These are phyloP conservation scores for Cladobotryum mycophilum DNA, from an alignment of 2,329 filamentous ascomycete genomes.

Conservation along the genomic window DNA sequence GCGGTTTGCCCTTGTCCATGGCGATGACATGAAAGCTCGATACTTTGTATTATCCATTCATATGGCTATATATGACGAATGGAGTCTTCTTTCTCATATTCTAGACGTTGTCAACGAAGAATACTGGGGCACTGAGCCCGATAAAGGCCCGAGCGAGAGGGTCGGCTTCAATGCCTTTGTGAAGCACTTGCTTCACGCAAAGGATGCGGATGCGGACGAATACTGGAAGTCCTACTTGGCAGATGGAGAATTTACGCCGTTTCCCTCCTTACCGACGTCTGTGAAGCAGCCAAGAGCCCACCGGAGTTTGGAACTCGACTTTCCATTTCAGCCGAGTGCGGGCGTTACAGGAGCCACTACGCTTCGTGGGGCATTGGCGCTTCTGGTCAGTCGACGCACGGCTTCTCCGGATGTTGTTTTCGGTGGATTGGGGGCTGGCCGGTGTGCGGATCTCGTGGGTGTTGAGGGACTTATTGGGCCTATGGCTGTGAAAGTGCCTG, in stretches of 20 bases:
- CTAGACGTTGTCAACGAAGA: constrained; percentile 22
- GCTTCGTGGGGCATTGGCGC: constrained; percentile 39
- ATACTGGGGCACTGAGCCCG: background rate
- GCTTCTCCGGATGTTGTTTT: constrained; percentile 34
- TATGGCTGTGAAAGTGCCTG: constrained; percentile 36
- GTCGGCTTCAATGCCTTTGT: constrained; percentile 38
- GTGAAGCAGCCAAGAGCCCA: background rate
- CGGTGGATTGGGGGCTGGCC: constrained; percentile 37
- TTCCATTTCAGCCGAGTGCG: background rate
- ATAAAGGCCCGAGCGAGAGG: background rate
- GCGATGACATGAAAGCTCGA: constrained; percentile 30
- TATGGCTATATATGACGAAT: constrained; percentile 44
- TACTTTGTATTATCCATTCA: constrained; percentile 34
- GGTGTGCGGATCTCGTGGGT: constrained; percentile 17
- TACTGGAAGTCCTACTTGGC: background rate
- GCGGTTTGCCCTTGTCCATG: constrained; percentile 33
- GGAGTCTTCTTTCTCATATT: constrained; percentile 29
- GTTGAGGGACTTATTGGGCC: constrained; percentile 18
- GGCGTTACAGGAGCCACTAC: constrained; percentile 8
- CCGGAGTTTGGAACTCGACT: constrained; percentile 30
- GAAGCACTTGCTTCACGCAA: constrained; percentile 28
- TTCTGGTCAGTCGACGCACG: constrained; percentile 43
- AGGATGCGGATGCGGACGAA: background rate
- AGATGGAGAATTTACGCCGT: background rate
- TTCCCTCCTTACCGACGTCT: background rate